phyloP scores from a whole-genome alignment of 495 filamentous ascomycete species.

The Annulohypoxylon maeteangense region DNA sequence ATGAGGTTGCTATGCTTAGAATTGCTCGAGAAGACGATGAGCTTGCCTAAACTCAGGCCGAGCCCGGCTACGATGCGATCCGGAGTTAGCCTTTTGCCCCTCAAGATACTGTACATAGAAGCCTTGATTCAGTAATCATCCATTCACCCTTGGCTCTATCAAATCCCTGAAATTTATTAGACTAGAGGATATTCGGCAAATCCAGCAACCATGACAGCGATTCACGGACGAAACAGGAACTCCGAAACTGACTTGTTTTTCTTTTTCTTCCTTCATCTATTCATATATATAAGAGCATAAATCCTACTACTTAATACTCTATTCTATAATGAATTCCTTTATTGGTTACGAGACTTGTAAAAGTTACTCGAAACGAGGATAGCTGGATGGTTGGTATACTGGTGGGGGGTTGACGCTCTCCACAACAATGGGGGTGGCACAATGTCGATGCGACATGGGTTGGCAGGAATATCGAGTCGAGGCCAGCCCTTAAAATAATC shows the following conservation, averaged over 20 bases:
- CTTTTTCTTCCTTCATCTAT: conserved; percentile 5
- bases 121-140: conserved; percentile 38
- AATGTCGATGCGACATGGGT: conserved; percentile 36
- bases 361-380: too few relatives aligned
- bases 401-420: conserved; percentile 40
- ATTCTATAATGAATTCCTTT: neutral
- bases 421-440: conserved; percentile 37
- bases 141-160: conserved; percentile 12
- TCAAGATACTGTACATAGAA: conserved; percentile 35
- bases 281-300: neutral
- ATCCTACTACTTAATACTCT: neutral
- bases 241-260: neutral
- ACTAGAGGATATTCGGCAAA: conserved; percentile 22
- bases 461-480: conserved; percentile 40
- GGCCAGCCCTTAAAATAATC: conserved; percentile 35
- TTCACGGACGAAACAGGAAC: conserved; percentile 11
- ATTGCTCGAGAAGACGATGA: conserved; percentile 23
- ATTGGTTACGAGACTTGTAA: conserved; percentile 35
- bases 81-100: conserved; percentile 36
- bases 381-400: conserved; percentile 28
- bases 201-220: conserved; percentile 9
- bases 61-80: conserved; percentile 36
- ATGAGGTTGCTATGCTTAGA: conserved; percentile 33
- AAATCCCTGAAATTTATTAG: conserved; percentile 22
- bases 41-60: conserved; percentile 40